These are phyloP conservation scores for Calycina herbarum DNA, from an alignment of 2,329 filamentous ascomycete species.

Conservation along the genomic window DNA sequence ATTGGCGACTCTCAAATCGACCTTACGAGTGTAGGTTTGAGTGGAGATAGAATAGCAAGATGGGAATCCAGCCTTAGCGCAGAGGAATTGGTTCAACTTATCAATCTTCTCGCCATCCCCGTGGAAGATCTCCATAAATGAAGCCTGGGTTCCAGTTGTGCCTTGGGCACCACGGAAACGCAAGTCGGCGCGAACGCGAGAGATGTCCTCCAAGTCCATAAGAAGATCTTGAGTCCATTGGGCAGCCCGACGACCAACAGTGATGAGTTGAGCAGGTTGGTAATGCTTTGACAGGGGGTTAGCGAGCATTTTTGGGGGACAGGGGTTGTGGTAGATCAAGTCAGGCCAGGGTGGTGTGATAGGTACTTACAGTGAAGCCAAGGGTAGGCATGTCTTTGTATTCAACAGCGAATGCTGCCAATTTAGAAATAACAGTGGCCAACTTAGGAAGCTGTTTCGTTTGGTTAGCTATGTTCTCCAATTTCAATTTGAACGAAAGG, in stretches of 20 bases:
- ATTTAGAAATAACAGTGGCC: slow-evolving; percentile 74
- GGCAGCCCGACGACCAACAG: slow-evolving; percentile 47
- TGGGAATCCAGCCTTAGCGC: slow-evolving; percentile 53
- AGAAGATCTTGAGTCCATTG: slow-evolving; percentile 75
- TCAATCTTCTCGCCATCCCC: slow-evolving; percentile 52
- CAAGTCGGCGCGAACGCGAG: slow-evolving; percentile 66
- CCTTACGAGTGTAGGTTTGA: slow-evolving; percentile 74
- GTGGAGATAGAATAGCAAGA: slow-evolving; percentile 50
- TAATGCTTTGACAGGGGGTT: slow-evolving; percentile 48
- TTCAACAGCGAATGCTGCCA: slow-evolving; percentile 68
- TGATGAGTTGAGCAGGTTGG: slow-evolving; percentile 57
- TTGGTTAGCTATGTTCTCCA: not conserved
- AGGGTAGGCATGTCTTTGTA: slow-evolving; percentile 72
- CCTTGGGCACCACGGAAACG: slow-evolving; percentile 70
- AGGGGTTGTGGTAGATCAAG: not conserved
- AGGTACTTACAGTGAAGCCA: slow-evolving; percentile 59
- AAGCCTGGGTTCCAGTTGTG: slow-evolving; percentile 57
- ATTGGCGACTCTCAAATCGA: slow-evolving; percentile 79
- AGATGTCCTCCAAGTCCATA: slow-evolving; percentile 72
- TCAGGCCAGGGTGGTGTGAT: not conserved
- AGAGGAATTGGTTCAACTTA: slow-evolving; percentile 54
- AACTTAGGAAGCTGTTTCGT: slow-evolving; percentile 64
- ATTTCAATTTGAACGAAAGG: not conserved
- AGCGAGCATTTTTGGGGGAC: not conserved
- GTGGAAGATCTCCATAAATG: slow-evolving; percentile 45